Percentiles rank a stretch among this genome's conserved stretches.
phyloP scores from a whole-genome alignment of 1,284 basidiomycete genomes.

The Marasmius fiardii region DNA sequence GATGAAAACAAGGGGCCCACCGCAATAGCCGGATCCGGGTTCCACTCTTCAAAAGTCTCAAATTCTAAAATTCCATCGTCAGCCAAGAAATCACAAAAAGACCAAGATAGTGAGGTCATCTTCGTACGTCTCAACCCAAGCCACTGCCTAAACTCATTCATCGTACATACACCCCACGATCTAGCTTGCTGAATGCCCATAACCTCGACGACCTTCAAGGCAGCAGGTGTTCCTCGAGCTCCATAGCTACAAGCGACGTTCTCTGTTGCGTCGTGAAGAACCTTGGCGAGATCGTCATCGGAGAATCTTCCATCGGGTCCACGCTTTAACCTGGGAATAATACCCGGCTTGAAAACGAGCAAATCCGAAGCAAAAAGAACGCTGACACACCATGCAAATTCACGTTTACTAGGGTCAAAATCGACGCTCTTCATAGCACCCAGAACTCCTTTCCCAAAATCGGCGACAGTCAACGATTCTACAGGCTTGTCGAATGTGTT shows the following conservation, averaged over 20 bases:
- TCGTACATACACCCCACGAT: not conserved
- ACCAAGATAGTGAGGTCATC: no score
- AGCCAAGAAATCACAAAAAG: no score
- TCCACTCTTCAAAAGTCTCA: not conserved
- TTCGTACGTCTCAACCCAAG: no score
- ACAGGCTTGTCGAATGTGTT: slow-evolving; percentile 29
- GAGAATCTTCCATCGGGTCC: not conserved
- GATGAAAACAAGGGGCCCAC: no score
- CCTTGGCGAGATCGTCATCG: not conserved
- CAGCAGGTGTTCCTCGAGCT: not conserved
- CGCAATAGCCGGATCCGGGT: not conserved
- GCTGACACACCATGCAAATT: slow-evolving; percentile 31
- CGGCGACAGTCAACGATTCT: slow-evolving; percentile 25
- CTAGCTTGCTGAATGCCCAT: slow-evolving; percentile 12
- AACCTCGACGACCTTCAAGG: not conserved
- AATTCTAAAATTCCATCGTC: no score
- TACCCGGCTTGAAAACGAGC: no score
- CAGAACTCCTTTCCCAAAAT: slow-evolving; percentile 23
- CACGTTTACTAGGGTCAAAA: slow-evolving; percentile 28
- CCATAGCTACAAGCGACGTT: not conserved
- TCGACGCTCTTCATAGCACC: slow-evolving; percentile 19
- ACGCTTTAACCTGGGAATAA: not conserved
- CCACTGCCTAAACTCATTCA: no score
- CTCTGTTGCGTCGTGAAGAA: not conserved
- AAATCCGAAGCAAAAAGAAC: no score